A percentile compares a stretch with the other conserved stretches of the same genome.
Evolutionary conservation across 805 yeast species (phyloP).

Genomic region (Lachancea lanzarotensis): DNA sequence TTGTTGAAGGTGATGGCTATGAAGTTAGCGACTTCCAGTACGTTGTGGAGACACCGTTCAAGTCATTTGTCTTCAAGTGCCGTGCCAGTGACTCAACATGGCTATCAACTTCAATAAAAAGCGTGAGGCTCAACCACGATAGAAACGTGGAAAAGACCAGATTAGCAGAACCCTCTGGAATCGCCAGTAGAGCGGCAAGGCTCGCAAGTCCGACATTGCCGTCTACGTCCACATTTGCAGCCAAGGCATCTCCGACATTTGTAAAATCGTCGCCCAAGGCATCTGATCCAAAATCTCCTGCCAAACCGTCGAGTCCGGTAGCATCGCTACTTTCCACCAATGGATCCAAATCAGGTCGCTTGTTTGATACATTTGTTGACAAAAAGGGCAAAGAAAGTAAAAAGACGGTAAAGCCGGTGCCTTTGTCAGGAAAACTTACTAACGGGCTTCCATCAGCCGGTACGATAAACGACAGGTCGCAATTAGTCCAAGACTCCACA

Average conservation of each 20-base stretch:
- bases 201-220: slow-evolving; percentile 13
- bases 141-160: slow-evolving; percentile 31
- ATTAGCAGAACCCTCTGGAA: slow-evolving; percentile 9
- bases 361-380: slow-evolving; percentile 33
- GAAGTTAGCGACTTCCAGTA: slow-evolving; percentile 33
- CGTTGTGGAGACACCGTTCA: slow-evolving; percentile 49
- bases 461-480: neutral
- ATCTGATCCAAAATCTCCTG: slow-evolving; percentile 4
- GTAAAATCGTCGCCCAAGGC: slow-evolving; percentile 5
- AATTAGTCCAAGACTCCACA: neutral
- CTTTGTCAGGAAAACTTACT: slow-evolving; percentile 26
- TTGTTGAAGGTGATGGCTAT: slow-evolving; percentile 31
- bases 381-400: slow-evolving; percentile 17
- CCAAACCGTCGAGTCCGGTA: slow-evolving; percentile 1
- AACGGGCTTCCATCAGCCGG: slow-evolving; percentile 31
- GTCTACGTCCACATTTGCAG: slow-evolving; percentile 4
- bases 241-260: slow-evolving; percentile 4
- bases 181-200: slow-evolving; percentile 19
- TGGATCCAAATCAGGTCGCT: slow-evolving; percentile 22
- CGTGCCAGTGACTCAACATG: slow-evolving; percentile 47
- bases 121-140: slow-evolving; percentile 45
- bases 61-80: slow-evolving; percentile 52
- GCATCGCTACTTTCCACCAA: neutral
- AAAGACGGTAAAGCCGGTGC: slow-evolving; percentile 20
- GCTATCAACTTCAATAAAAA: slow-evolving; percentile 48